Evolutionary conservation across 805 yeast species (phyloP), one percentile per base, ranked within the genome.

Genomic region (Dipodascopsis uninucleata): DNA sequence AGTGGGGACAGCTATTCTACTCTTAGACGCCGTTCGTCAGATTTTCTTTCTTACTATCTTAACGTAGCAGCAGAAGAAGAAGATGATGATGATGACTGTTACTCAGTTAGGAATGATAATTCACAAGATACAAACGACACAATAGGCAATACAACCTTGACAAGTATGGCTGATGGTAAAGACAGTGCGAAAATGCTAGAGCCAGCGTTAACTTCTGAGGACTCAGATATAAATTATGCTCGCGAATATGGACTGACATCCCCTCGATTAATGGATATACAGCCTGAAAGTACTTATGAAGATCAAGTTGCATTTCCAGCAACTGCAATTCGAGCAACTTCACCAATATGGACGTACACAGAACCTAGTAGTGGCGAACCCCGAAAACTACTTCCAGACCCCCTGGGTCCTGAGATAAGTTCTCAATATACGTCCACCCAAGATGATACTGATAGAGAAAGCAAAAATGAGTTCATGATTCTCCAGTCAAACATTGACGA

Each of bases 271-370:
- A 9, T 31, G 9, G 29, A 26, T n/a, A 26, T 26, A 25, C 21
- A 31, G 9, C n/a, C 36, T 22, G 18, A 36, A n/a, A n/a, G n/a
- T n/a, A n/a, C n/a, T n/a, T n/a, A n/a, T n/a, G n/a, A n/a, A 8
- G 37, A 6, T 20, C 29, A n/a, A 12, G n/a, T 28, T n/a, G 10
- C 10, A 17, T 20, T 28, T 21, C 48, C 50, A 5, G 14, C 50
- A n/a, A 49, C 53, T 3, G 53, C 53, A 9, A 49, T 49, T 21
- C 17, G 46, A 18, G 53, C 49, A 9, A 44, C 53, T 14, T 49
- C 53, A 7, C 53, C 53, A 3, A 22, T 49, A 18, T 45, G 49
- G 53, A 33, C 51, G 25, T 43, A 20, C n/a, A 37, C 32, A n/a
- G 53, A 49, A 29, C 49, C 43, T 20, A 32, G n/a, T n/a, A n/a